Conservation (phyloP, 345 rosid species). For the Boechera divaricarpa region DNA sequence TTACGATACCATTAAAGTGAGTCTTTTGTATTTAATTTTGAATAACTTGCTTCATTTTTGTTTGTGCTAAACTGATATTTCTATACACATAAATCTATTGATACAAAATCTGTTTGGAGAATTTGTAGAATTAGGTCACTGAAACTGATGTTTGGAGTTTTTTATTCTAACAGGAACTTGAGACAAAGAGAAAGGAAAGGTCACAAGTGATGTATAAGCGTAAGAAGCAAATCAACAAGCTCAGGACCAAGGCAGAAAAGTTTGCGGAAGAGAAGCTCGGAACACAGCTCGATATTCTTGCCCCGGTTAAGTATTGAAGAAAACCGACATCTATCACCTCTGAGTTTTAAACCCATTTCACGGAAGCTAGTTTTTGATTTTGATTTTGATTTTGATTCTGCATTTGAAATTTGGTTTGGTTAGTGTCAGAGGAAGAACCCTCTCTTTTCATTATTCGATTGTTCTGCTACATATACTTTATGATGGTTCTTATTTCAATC, state of each 20-base stretch:
- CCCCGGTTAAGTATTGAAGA: constrained; percentile 58
- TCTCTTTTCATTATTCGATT: background rate
- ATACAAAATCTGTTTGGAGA: background rate
- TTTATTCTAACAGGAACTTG: constrained; percentile 58
- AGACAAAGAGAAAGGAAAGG: constrained; percentile 75
- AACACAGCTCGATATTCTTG: constrained; percentile 55
- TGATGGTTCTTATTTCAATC: background rate
- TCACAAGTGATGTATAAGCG: constrained; percentile 60
- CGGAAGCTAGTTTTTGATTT: background rate
- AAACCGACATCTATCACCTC: background rate
- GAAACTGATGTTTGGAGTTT: background rate
- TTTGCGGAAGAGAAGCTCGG: constrained; percentile 72
- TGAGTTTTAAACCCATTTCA: background rate
- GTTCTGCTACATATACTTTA: background rate
- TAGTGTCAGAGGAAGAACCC: background rate
- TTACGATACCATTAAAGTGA: constrained; percentile 66
- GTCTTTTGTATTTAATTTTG: background rate
- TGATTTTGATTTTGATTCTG: constrained; percentile 8
- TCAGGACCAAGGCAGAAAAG: constrained; percentile 67
- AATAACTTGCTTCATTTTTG: background rate
- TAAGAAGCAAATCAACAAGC: constrained; percentile 69
- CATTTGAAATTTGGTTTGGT: constrained; percentile 6
- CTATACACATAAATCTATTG: background rate
- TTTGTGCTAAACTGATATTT: background rate
- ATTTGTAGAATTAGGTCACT: background rate